Evolutionary conservation across 805 yeast species (phyloP).

Genomic region (Yarrowia keelungensis): DNA sequence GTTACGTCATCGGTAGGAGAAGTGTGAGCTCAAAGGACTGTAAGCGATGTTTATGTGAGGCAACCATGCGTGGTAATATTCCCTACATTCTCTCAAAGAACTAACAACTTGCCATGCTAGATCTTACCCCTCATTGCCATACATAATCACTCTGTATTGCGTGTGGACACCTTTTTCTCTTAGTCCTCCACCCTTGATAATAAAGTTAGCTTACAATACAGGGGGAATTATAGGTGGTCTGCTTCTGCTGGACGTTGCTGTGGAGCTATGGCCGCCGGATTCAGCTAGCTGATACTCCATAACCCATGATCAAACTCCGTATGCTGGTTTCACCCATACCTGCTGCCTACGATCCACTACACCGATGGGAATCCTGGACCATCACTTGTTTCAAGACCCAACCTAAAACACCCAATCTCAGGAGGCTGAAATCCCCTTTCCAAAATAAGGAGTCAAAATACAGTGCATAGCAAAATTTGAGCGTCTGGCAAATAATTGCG

Average conservation of each 20-base stretch:
- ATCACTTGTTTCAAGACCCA: background rate
- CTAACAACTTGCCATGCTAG: too few species aligned
- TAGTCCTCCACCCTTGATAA: background rate
- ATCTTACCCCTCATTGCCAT: too few species aligned
- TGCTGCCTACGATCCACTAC: too few species aligned
- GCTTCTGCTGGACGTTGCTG: background rate
- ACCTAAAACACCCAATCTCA: conserved; percentile 4
- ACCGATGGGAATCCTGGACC: background rate
- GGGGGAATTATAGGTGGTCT: background rate
- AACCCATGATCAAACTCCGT: too few species aligned
- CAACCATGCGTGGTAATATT: too few species aligned
- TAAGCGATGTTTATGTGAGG: background rate
- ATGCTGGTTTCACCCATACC: too few species aligned
- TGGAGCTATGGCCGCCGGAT: background rate
- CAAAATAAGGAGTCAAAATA: conserved; percentile 1
- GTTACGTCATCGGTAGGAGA: conserved; percentile 7
- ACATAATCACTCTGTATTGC: too few species aligned
- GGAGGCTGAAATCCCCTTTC: conserved; percentile 16
- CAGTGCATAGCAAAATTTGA: background rate
- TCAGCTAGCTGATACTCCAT: too few species aligned
- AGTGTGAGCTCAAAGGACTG: background rate
- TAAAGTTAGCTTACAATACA: background rate
- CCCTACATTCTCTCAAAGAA: too few species aligned
- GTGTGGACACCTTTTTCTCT: too few species aligned
- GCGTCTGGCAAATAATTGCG: background rate